Evolutionary conservation across 768 basidiomycete species (phyloP), one percentile per base, ranked within the genome.

Genomic region (Nidularia sp.): DNA sequence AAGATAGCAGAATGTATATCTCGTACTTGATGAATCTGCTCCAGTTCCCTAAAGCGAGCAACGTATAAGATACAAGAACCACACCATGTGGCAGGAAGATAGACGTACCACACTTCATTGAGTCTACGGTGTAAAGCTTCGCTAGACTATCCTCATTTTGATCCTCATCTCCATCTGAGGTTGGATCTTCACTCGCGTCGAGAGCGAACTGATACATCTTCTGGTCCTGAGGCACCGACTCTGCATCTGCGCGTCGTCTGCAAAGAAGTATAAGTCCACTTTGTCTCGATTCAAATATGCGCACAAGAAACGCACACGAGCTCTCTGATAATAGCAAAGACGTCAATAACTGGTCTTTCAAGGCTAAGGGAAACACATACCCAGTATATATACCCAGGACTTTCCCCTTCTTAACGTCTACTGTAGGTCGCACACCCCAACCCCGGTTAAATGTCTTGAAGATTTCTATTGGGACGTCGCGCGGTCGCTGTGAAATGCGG

Each of bases 21-120:
- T 63, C 83, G 53, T 56, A 86, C 86, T 88, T 89, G 33, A 88
- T 70, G 55, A 88, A 89, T 3, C 86, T 76, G 6, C 85, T 84
- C 87, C 87, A 89, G 57, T 88, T 89, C 5, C 87, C 86, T 87
- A 55, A 25, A 47, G 47, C 44, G 35, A 35, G 12, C 32, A 3
- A 22, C 50, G n/a, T 31, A 39, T 36, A 31, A 45, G 31, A 35
- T 61, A 43, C 51, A 34, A 41, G 44, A 32, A 34, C 18, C 22
- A 31, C 34, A 48, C 32, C 6, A 39, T 47, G 13, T 7, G 47
- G 13, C 29, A 15, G 29, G 5, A n/a, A 7, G 15, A 47, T 2
- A 7, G 5, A 53, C 80, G 43, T 49, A 84, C 86, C 86, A 55
- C 63, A 70, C 1, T 59, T 60, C 47, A 70, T 71, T 0, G 78